Base-by-base conservation (phyloP, 2,329 filamentous ascomycete species). In the Penicillium freii region DNA sequence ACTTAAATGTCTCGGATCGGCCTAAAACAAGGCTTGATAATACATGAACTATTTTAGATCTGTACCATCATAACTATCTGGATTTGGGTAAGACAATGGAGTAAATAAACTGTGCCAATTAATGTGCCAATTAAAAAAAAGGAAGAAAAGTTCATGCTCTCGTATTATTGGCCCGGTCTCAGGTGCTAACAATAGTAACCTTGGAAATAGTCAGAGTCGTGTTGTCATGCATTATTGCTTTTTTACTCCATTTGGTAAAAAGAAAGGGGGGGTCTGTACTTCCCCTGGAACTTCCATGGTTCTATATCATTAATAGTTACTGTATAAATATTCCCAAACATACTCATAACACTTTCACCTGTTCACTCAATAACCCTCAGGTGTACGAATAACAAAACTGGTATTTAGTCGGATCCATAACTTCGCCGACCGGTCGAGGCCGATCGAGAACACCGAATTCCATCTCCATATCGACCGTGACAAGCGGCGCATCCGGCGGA, bases 381-480 rank as follows among this genome's bases (percentile, higher is more conserved):
- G 4, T 56, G 38, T 66, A 67, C 19, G 21, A 39, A 46, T 64
- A 67, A 46, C 63, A 67, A 9, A 59, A 60, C 9, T 50, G 50
- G 7, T 49, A n/a, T 4, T 17, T n/a, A 8, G 48, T 48, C 5
- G 63, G 62, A 56, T 54, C 54, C 65, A 67, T 67, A 40, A 65
- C 52, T 34, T 66, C 61, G 38, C 49, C 45, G 38, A 67, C 46
- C 34, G 29, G 25, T 15, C 59, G 51, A 5, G 60, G 25, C 29
- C 42, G 47, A 51, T 54, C 61, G 13, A 66, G 42, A 7, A 64
- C 19, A 4, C 63, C 65, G 27, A 65, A 64, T 21, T 66, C 63
- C 63, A 67, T 62, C 4, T 54, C 36, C 42, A 43, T 62, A 11
- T 62, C 58, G 1, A 66, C 27, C 2, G 58, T 62, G 2, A 66